Evolutionary conservation across 345 rosid genomes (phyloP).

Genomic region (Rhizophora mangle): DNA sequence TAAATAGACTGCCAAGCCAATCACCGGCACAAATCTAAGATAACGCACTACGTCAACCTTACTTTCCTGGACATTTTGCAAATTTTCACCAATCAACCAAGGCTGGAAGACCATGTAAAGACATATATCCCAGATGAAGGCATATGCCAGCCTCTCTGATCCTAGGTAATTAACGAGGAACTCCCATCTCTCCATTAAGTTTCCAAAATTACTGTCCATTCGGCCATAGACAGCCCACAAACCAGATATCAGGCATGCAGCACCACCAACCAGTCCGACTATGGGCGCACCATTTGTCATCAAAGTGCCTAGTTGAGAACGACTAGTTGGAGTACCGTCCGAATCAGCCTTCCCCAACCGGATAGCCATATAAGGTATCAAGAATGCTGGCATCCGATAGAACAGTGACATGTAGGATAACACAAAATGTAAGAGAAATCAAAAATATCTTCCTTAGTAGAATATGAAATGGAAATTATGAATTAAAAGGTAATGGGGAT

Average conservation of each 20-base stretch:
- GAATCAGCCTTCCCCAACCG: conserved; percentile 55
- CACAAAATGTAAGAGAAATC: not conserved
- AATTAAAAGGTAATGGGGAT: not conserved
- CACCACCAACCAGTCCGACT: conserved; percentile 83
- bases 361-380: conserved; percentile 93
- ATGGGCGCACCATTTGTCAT: conserved; percentile 68
- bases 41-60: conserved; percentile 49
- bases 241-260: conserved; percentile 56
- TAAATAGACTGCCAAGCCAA: conserved; percentile 68
- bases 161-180: conserved; percentile 63
- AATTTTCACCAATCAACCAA: conserved; percentile 89
- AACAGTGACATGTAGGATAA: not conserved
- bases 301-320: conserved; percentile 53
- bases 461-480: not conserved
- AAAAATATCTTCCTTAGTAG: not conserved
- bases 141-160: conserved; percentile 87
- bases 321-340: conserved; percentile 32
- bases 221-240: conserved; percentile 77
- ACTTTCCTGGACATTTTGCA: conserved; percentile 53
- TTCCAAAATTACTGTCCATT: conserved; percentile 59
- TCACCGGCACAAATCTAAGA: conserved; percentile 75
- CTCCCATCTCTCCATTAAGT: conserved; percentile 57
- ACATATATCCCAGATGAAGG: conserved; percentile 85
- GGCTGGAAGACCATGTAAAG: conserved; percentile 86
- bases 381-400: conserved; percentile 52